Conservation (phyloP, 2,329 filamentous ascomycete genomes). For the Atkinsonella texensis region DNA sequence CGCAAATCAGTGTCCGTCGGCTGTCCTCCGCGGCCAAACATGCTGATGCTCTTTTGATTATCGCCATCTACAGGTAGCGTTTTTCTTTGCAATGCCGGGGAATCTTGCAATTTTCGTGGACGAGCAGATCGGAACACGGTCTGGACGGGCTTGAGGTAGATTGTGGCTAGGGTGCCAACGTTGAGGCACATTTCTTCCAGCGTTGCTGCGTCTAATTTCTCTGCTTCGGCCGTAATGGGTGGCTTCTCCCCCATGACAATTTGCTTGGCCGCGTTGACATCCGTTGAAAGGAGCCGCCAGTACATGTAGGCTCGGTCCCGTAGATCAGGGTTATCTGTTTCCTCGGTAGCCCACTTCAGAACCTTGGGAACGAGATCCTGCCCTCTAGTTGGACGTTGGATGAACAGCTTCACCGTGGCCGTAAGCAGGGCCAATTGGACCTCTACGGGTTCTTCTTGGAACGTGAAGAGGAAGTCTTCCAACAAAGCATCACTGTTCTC, state of each 20-base stretch:
- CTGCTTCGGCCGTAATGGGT: conserved; percentile 87
- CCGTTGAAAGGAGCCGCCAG: conserved; percentile 89
- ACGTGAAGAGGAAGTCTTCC: conserved; percentile 90
- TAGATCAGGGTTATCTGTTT: conserved; percentile 97
- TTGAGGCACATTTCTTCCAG: conserved; percentile 96
- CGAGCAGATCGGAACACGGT: conserved; percentile 89
- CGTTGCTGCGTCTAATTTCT: conserved; percentile 81
- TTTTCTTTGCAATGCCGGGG: conserved; percentile 72
- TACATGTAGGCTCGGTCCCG: conserved; percentile 98
- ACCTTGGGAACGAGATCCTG: conserved; percentile 90
- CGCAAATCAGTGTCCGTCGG: conserved; percentile 37
- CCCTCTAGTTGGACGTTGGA: conserved; percentile 88
- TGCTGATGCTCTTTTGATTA: conserved; percentile 47
- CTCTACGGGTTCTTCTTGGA: conserved; percentile 88
- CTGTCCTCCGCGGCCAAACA: conserved; percentile 42
- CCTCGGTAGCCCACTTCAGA: conserved; percentile 96
- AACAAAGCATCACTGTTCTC: conserved; percentile 91
- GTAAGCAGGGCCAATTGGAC: conserved; percentile 91
- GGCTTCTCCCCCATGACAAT: conserved; percentile 98
- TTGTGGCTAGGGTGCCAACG: conserved; percentile 89
- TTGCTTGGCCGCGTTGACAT: conserved; percentile 72
- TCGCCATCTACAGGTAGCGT: conserved; percentile 42
- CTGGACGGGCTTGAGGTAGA: conserved; percentile 95
- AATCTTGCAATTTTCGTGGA: conserved; percentile 66
- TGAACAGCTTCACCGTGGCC: conserved; percentile 95